Base-by-base conservation (phyloP, 106 monocot species). In the Gastrodia elata region DNA sequence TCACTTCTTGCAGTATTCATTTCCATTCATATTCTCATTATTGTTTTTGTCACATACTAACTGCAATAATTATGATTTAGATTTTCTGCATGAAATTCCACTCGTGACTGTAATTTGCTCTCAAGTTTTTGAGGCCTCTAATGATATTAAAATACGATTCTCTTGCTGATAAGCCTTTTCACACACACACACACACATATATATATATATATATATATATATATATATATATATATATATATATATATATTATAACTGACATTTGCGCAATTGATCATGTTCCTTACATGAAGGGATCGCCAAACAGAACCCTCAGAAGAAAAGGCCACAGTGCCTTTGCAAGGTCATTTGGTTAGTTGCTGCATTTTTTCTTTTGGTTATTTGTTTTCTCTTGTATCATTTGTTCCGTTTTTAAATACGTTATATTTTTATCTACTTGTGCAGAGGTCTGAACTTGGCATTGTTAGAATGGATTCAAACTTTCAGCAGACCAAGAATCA, bases 401-500 rank as follows among this genome's bases (percentile, higher is more conserved):
- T 22, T 38, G 2, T 6, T 25, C 6, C 8, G 40, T 69, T 24
- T 2, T 3, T 24, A 40, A 13, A 69, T 24, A 3, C 65, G 15
- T 37, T 33, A 16, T 7, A 15, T 65, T 36, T 65, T 36, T 37
- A 18, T 35, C 0, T 25, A 30, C 11, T 69, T 38, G 20, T 75
- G 61, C 85, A 85, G 84, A 65, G 48, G 22, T 58, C 71, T 35
- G 68, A 16, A 8, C 32, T 56, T 27, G 74, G 8, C 6, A 52
- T 26, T 52, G 77, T 20, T 58, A 38, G n/a, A 69, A 32, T 71
- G 16, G 76, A 82, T 76, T 55, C 67, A 9, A 78, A 74, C 36
- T 49, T 80, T 75, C 83, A 78, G 33, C 74, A 82, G 58, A 83
- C 81, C 38, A 92, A 92, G 74, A 88, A 76, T 24, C 68, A 74